Percentiles rank a stretch among this genome's conserved stretches.
Conservation (phyloP, 2,329 filamentous ascomycete genomes). For the Plectosphaerella cucumerina region DNA sequence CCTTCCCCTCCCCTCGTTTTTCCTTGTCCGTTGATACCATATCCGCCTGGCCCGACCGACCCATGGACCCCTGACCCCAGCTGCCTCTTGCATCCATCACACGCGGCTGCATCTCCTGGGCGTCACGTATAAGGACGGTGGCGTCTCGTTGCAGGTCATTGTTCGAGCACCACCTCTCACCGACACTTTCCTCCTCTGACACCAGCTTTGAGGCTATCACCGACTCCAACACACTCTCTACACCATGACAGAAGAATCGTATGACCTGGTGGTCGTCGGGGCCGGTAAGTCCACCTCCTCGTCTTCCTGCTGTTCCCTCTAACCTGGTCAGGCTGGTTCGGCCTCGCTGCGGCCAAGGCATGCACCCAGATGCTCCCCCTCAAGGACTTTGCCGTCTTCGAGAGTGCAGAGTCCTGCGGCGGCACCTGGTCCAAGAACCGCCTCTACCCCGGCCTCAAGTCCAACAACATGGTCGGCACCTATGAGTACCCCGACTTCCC, state of each 20-base stretch:
- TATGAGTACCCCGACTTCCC: slow-evolving; percentile 63
- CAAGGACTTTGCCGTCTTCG: slow-evolving; percentile 43
- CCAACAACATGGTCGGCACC: slow-evolving; percentile 60
- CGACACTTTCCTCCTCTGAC: no score
- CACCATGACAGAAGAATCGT: not conserved
- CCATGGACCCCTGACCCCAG: not conserved
- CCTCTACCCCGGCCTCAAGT: slow-evolving; percentile 56
- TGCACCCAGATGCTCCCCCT: slow-evolving; percentile 44
- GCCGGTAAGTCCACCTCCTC: slow-evolving; percentile 4
- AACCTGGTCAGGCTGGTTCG: slow-evolving; percentile 36
- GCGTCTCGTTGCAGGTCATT: not conserved
- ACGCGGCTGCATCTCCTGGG: not conserved
- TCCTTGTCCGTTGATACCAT: not conserved
- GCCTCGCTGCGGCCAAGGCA: slow-evolving; percentile 48
- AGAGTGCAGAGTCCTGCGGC: slow-evolving; percentile 46
- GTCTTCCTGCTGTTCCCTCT: not conserved
- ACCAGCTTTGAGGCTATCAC: no score
- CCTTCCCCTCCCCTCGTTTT: no score
- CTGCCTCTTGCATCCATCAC: not conserved
- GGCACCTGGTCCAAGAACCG: slow-evolving; percentile 58
- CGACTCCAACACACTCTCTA: not conserved
- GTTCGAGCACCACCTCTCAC: not conserved
- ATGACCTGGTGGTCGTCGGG: slow-evolving; percentile 7
- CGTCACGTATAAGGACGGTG: not conserved
- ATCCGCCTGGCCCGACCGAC: not conserved